Conservation (phyloP, 2,329 filamentous ascomycete species). For the Fusarium liriodendri region DNA sequence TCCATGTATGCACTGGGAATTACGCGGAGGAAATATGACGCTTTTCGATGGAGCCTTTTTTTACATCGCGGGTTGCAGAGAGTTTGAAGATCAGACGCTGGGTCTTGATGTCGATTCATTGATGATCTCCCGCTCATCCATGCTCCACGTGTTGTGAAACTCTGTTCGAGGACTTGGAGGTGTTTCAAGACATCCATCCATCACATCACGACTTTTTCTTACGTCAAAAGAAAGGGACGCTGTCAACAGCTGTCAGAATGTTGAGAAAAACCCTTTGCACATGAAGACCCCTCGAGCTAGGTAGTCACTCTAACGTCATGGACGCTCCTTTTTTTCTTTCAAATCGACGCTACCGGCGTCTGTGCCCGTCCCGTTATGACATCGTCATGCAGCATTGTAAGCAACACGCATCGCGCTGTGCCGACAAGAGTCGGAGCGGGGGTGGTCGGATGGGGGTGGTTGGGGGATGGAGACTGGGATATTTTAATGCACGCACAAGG, state of each 20-base stretch:
- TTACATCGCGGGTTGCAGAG: background rate
- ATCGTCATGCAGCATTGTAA: slow-evolving; percentile 25
- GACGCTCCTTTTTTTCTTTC: background rate
- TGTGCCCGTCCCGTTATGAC: slow-evolving; percentile 25
- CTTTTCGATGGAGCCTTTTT: background rate
- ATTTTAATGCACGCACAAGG: background rate
- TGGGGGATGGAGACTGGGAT: background rate
- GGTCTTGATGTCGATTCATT: slow-evolving; percentile 13
- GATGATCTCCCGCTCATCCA: slow-evolving; percentile 38
- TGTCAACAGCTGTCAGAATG: background rate
- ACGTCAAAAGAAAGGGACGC: background rate
- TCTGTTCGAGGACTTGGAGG: slow-evolving; percentile 1
- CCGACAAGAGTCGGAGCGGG: background rate
- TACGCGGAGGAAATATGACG: slow-evolving; percentile 3
- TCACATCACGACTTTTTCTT: too few relatives aligned
- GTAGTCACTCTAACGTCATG: slow-evolving; percentile 23
- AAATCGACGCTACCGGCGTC: background rate
- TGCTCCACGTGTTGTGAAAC: slow-evolving; percentile 27
- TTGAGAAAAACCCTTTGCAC: slow-evolving; percentile 16
- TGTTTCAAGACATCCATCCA: background rate
- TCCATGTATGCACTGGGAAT: slow-evolving; percentile 4
- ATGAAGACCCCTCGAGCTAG: background rate
- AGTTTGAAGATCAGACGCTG: slow-evolving; percentile 25
- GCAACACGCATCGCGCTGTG: background rate
- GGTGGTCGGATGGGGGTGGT: background rate